phyloP scores from a whole-genome alignment of 176 grass and related monocot species.

The Oryza nivara region DNA sequence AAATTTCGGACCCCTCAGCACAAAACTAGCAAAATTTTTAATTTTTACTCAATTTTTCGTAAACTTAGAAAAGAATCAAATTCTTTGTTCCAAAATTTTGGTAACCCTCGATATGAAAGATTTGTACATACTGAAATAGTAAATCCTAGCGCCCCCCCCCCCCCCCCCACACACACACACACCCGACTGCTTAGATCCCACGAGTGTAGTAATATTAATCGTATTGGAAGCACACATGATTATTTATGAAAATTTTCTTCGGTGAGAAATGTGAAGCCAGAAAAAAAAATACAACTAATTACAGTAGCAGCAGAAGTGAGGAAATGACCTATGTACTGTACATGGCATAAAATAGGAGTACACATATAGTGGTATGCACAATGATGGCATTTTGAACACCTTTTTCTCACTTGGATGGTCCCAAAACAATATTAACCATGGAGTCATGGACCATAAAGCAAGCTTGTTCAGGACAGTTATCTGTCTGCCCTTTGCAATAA shows the following conservation, averaged over 20 bases:
- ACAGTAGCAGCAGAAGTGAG: background rate
- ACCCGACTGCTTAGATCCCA: no score
- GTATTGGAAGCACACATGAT: background rate
- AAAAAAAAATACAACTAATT: background rate
- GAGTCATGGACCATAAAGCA: background rate
- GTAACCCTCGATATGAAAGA: no score
- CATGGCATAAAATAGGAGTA: background rate
- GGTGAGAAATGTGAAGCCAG: background rate
- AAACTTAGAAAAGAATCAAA: no score
- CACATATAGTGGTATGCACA: background rate
- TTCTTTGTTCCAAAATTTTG: no score
- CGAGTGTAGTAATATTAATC: no score
- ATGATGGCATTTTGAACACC: constrained; percentile 1
- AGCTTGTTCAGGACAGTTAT: background rate
- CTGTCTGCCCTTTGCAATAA: background rate
- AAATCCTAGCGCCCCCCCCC: no score
- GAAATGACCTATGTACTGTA: no score
- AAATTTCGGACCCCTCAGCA: no score
- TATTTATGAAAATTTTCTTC: background rate
- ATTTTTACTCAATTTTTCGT: no score
- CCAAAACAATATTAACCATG: background rate
- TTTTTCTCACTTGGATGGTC: constrained; percentile 15
- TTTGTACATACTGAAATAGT: no score
- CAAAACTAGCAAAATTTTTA: no score
- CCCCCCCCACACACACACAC: no score